Conservation (phyloP, 352 stramenopile genomes). For the Phytophthora cryptogea region DNA sequence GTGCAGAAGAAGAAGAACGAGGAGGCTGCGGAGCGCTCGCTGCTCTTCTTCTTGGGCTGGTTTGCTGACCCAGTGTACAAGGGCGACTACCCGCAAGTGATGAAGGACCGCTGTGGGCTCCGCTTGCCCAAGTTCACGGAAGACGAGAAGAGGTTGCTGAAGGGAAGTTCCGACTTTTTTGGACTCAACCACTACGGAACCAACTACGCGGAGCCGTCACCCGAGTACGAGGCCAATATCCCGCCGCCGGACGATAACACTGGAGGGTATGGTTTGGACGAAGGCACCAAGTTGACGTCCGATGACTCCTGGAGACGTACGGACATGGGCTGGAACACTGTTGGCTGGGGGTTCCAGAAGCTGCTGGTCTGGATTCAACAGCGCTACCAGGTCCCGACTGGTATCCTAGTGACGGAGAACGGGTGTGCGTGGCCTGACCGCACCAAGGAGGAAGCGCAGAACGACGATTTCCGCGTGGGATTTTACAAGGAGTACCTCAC, state of each 20-base stretch:
- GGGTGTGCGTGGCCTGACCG: slow-evolving; percentile 72
- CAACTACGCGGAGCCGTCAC: slow-evolving; percentile 46
- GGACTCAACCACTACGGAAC: slow-evolving; percentile 95
- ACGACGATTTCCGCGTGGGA: slow-evolving; percentile 78
- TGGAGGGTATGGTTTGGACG: slow-evolving; percentile 41
- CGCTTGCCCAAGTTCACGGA: slow-evolving; percentile 90
- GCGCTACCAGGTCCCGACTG: slow-evolving; percentile 70
- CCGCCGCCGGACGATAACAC: slow-evolving; percentile 33
- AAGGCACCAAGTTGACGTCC: slow-evolving; percentile 50
- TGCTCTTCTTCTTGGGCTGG: slow-evolving; percentile 92
- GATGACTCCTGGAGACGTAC: slow-evolving; percentile 66
- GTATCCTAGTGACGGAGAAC: slow-evolving; percentile 94
- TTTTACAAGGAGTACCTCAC: slow-evolving; percentile 88
- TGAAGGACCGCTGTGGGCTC: slow-evolving; percentile 83
- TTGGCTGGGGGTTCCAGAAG: slow-evolving; percentile 87
- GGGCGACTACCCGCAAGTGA: slow-evolving; percentile 93
- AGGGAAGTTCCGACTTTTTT: slow-evolving; percentile 92
- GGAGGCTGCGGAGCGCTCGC: slow-evolving; percentile 73
- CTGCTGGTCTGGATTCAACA: slow-evolving; percentile 90
- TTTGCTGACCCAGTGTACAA: slow-evolving; percentile 92
- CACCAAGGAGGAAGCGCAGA: slow-evolving; percentile 71
- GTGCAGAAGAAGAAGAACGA: slow-evolving; percentile 57
- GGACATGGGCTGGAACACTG: slow-evolving; percentile 81
- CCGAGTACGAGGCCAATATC: slow-evolving; percentile 48
- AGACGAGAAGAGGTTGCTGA: slow-evolving; percentile 79